Evolutionary conservation across 768 basidiomycete species (phyloP).

Genomic region (Steccherinum ochraceum): DNA sequence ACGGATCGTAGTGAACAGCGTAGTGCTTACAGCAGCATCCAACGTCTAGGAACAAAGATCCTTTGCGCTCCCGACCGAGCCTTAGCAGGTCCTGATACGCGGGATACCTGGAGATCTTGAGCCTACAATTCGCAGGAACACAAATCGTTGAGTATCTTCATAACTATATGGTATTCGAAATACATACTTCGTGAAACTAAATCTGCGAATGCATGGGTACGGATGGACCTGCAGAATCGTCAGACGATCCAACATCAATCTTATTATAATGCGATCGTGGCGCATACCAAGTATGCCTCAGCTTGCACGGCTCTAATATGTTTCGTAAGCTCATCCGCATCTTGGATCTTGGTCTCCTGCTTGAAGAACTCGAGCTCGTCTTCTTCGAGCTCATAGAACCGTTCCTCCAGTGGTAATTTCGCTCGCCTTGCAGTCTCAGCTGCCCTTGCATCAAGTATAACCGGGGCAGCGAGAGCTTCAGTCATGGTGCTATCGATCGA

Average conservation of each 20-base stretch:
- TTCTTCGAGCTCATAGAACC: constrained; percentile 10
- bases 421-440: not conserved
- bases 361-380: constrained; percentile 14
- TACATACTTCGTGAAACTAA: constrained; percentile 18
- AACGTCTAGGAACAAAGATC: constrained; percentile 37
- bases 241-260: too few relatives aligned
- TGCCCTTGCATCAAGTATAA: not conserved
- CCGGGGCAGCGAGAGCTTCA: too few relatives aligned
- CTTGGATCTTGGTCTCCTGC: constrained; percentile 22
- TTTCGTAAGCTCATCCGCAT: constrained; percentile 22
- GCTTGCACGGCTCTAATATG: constrained; percentile 23
- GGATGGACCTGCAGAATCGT: constrained; percentile 20
- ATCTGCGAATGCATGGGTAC: constrained; percentile 25
- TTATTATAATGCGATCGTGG: too few relatives aligned
- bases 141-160: not conserved
- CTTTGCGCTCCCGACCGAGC: constrained; percentile 29
- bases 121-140: too few relatives aligned
- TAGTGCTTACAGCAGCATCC: constrained; percentile 38
- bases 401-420: constrained; percentile 10
- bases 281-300: constrained; percentile 23
- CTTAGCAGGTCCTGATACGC: constrained; percentile 24
- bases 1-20: not conserved
- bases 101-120: constrained; percentile 19
- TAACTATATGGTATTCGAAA: too few relatives aligned
- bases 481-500: too few relatives aligned